Base-by-base conservation (phyloP, 139 green algal genomes). In the Chlorella sp. region DNA sequence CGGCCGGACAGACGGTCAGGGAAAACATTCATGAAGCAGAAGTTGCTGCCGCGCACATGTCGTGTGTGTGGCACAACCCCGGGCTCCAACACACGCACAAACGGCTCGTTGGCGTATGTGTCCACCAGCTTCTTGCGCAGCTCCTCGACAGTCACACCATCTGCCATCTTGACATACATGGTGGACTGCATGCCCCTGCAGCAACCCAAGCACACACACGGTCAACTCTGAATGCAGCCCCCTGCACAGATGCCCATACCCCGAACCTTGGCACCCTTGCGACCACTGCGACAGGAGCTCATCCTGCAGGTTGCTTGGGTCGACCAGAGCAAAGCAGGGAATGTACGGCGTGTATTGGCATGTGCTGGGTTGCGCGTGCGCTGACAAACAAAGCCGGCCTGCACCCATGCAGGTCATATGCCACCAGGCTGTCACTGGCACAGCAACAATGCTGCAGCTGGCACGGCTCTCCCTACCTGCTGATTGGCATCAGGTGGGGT, bases 401-500 rank as follows among this genome's bases (percentile, higher is more conserved):
- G n/a, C n/a, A n/a, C n/a, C n/a, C n/a, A n/a, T n/a, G n/a, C n/a
- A n/a, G n/a, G n/a, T n/a, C n/a, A n/a, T n/a, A n/a, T n/a, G n/a
- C n/a, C n/a, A n/a, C n/a, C 26, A 30, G 20, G 49, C 49, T 26
- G 49, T 10, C 49, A 59, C 49, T 20, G 29, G 31, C 26, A 49
- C 63, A 70, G 6, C 29, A 10, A 5, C 10, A 26, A n/a, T n/a
- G n/a, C n/a, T n/a, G n/a, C n/a, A n/a, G n/a, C n/a, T n/a, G n/a
- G n/a, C n/a, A n/a, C n/a, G n/a, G n/a, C n/a, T 6, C 36, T 2
- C 4, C 78, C 0, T 51, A 86, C 83, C 83, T 81, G 80, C 73
- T 89, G 87, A 99, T 96, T 66, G 93, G 93, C 70, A 99, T 98
- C 6, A 99, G 85, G 85, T 99, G 93, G 6, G 95, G 95, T 1